Evolutionary conservation across 192 early-diverging fungal species (phyloP).

Genomic region (Gonapodya prolifera): DNA sequence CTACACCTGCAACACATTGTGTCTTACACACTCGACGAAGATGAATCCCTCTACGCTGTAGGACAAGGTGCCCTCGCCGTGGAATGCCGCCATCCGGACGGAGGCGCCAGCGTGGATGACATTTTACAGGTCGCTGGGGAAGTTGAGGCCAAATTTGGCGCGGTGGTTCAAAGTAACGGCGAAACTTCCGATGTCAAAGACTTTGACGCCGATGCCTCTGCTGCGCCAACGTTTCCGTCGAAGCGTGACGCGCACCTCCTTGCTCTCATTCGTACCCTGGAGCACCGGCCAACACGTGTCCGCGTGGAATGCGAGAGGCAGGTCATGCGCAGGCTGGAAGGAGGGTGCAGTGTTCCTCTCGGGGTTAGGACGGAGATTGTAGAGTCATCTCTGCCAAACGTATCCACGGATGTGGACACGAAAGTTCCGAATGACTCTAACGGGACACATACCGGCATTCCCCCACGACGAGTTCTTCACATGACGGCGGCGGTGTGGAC

Average conservation of each 20-base stretch:
- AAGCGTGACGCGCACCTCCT: constrained; percentile 29
- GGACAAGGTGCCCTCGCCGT: constrained; percentile 85
- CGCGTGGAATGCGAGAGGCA: constrained; percentile 69
- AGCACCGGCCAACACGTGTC: constrained; percentile 49
- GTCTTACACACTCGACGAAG: constrained; percentile 44
- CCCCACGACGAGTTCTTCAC: neutral
- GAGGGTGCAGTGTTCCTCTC: constrained; percentile 90
- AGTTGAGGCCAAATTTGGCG: neutral
- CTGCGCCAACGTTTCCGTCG: too few relatives aligned
- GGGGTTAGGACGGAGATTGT: constrained; percentile 49
- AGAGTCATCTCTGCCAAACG: neutral
- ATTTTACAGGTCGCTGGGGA: neutral
- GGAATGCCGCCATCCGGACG: constrained; percentile 42
- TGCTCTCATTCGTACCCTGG: constrained; percentile 44
- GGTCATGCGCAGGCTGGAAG: constrained; percentile 75
- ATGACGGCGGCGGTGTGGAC: constrained; percentile 58
- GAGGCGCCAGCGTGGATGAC: neutral
- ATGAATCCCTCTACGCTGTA: constrained; percentile 68
- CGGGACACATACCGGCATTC: neutral
- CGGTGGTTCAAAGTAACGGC: too few relatives aligned
- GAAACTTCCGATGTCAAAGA: neutral
- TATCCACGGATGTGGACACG: neutral
- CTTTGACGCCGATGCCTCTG: constrained; percentile 18
- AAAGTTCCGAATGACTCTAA: neutral
- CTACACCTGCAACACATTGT: constrained; percentile 57